A percentile compares a stretch with the other conserved stretches of the same genome.
These are phyloP conservation scores for Panicum hallii DNA, from an alignment of 202 grass and related monocot species.

Conservation along the genomic window DNA sequence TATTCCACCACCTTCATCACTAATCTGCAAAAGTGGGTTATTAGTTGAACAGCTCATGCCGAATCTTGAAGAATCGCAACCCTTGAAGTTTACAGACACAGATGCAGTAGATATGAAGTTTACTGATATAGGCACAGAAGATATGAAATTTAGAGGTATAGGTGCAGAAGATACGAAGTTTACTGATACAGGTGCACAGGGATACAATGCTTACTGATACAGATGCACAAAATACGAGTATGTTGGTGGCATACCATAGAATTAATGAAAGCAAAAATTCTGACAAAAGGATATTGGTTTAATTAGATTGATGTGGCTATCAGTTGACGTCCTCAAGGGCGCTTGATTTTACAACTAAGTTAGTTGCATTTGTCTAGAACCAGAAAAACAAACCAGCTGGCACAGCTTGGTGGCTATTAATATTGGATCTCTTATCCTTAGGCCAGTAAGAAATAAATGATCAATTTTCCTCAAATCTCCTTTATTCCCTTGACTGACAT, in stretches of 20 bases:
- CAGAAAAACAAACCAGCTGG: background rate
- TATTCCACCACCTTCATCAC: slow-evolving; percentile 98
- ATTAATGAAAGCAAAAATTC: slow-evolving; percentile 5
- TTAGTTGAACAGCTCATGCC: background rate
- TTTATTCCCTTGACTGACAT: slow-evolving; percentile 23
- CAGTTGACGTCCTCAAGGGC: background rate
- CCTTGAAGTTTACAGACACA: background rate
- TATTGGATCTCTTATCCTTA: background rate
- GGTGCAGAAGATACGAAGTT: background rate
- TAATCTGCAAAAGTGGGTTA: slow-evolving; percentile 63
- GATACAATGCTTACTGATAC: background rate
- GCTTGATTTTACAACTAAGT: background rate
- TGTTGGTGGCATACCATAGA: background rate
- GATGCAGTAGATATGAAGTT: background rate
- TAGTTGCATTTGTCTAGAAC: background rate
- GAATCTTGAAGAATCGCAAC: background rate
- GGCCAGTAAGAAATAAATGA: slow-evolving; percentile 6
- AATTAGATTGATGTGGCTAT: background rate
- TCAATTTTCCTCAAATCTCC: background rate
- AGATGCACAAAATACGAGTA: background rate
- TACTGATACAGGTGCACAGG: background rate
- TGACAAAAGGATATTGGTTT: background rate
- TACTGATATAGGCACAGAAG: background rate
- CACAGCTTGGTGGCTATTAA: background rate
- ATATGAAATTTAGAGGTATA: background rate